Conservation (phyloP, 345 rosid genomes). For the Acer yangbiense region DNA sequence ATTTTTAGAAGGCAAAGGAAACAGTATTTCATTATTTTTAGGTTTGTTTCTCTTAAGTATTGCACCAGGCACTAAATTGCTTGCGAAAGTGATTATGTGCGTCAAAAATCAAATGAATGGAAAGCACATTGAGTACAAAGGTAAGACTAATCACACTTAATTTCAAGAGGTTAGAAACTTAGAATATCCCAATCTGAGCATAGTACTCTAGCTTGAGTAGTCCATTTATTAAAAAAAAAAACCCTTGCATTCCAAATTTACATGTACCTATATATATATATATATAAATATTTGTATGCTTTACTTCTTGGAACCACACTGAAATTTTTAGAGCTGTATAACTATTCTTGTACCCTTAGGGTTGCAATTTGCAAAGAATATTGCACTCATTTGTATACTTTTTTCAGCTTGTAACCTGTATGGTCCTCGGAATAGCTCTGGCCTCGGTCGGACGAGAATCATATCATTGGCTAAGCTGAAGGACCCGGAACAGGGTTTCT, state of each 20-base stretch:
- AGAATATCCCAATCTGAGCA: neutral
- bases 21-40: neutral
- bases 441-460: neutral
- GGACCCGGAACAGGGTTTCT: neutral
- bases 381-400: neutral
- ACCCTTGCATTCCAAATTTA: neutral
- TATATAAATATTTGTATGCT: too few species aligned
- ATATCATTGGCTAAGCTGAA: neutral
- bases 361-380: too few species aligned
- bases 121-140: neutral
- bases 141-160: neutral
- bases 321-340: too few species aligned
- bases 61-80: neutral
- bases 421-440: too few species aligned
- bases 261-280: neutral
- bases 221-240: too few species aligned
- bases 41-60: neutral
- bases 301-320: too few species aligned
- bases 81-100: neutral
- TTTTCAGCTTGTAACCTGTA: too few species aligned
- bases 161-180: too few species aligned
- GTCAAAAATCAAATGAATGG: neutral
- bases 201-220: too few species aligned
- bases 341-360: too few species aligned
- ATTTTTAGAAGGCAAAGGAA: neutral